Percentiles rank a stretch among this genome's conserved stretches.
Conservation (phyloP, 2,329 filamentous ascomycete species). For the Aspergillus pseudonomiae region DNA sequence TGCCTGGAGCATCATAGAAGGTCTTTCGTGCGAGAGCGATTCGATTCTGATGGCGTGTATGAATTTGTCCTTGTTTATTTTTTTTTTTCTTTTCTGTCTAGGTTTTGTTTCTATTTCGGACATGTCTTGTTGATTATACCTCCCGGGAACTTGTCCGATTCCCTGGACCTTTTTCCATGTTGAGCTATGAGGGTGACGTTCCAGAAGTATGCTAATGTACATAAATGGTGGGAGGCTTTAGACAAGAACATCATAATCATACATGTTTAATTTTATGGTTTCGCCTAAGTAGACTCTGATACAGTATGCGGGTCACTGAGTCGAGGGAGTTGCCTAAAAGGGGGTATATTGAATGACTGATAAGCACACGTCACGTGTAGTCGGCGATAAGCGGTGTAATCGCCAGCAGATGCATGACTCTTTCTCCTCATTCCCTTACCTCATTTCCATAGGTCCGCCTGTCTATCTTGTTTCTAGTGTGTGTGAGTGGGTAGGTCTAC, state of each 20-base stretch:
- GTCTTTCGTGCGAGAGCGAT: slow-evolving; percentile 13
- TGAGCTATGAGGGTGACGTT: slow-evolving; percentile 13
- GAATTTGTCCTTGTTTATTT: slow-evolving; percentile 20
- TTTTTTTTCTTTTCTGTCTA: slow-evolving; percentile 16
- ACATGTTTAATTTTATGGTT: slow-evolving; percentile 1
- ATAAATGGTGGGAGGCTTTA: slow-evolving; percentile 23
- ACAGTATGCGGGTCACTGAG: not conserved
- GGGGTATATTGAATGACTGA: not conserved
- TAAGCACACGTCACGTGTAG: slow-evolving; percentile 12
- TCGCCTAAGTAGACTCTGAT: not conserved
- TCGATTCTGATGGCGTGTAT: slow-evolving; percentile 27
- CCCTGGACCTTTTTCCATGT: slow-evolving; percentile 22
- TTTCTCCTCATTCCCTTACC: not conserved
- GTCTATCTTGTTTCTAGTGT: not conserved
- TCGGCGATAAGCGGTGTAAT: slow-evolving; percentile 22
- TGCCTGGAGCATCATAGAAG: slow-evolving; percentile 28
- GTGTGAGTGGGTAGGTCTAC: not conserved
- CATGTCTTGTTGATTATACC: slow-evolving; percentile 41
- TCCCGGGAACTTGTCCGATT: slow-evolving; percentile 29
- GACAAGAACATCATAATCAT: slow-evolving; percentile 18
- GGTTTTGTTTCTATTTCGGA: slow-evolving; percentile 30
- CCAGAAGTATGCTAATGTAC: slow-evolving; percentile 23
- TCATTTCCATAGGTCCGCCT: not conserved
- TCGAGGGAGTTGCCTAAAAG: not conserved
- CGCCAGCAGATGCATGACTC: slow-evolving; percentile 4